Evolutionary conservation across 2,329 filamentous ascomycete genomes (phyloP).

Genomic region (Mycosphaerelloides madeirae): DNA sequence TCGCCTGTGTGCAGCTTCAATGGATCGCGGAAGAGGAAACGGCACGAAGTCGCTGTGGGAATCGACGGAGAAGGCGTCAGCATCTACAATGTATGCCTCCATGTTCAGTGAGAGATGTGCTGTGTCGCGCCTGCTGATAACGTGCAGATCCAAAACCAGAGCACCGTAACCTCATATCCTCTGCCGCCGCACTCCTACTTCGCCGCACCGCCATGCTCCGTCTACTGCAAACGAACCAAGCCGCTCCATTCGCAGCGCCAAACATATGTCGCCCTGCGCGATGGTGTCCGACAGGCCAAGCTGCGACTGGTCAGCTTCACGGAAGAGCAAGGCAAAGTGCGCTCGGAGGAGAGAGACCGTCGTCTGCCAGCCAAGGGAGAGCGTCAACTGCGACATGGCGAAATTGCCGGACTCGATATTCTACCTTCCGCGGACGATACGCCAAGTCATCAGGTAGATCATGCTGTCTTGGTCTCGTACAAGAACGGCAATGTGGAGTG

Average conservation of each 20-base stretch:
- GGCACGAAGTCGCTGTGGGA: slow-evolving; percentile 56
- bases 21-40: slow-evolving; percentile 56
- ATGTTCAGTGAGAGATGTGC: not conserved
- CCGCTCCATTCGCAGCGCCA: slow-evolving; percentile 46
- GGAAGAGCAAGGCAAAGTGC: slow-evolving; percentile 39
- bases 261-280: slow-evolving; percentile 52
- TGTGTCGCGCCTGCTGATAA: slow-evolving; percentile 10
- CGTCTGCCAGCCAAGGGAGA: slow-evolving; percentile 27
- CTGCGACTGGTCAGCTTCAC: slow-evolving; percentile 52
- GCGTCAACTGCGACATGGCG: slow-evolving; percentile 30
- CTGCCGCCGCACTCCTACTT: slow-evolving; percentile 57
- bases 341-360: slow-evolving; percentile 24
- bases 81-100: slow-evolving; percentile 55
- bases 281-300: slow-evolving; percentile 43
- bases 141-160: slow-evolving; percentile 55
- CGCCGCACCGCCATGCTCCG: slow-evolving; percentile 54
- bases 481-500: slow-evolving; percentile 28
- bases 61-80: slow-evolving; percentile 59
- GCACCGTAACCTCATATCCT: slow-evolving; percentile 57
- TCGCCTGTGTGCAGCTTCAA: slow-evolving; percentile 51
- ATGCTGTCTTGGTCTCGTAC: slow-evolving; percentile 27
- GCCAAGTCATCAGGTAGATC: not conserved
- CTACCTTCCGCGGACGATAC: slow-evolving; percentile 8
- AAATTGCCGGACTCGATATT: slow-evolving; percentile 21
- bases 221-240: slow-evolving; percentile 48